These are phyloP conservation scores for Aegilops bicornis DNA, from an alignment of 176 grass and related monocot species.

Conservation along the genomic window DNA sequence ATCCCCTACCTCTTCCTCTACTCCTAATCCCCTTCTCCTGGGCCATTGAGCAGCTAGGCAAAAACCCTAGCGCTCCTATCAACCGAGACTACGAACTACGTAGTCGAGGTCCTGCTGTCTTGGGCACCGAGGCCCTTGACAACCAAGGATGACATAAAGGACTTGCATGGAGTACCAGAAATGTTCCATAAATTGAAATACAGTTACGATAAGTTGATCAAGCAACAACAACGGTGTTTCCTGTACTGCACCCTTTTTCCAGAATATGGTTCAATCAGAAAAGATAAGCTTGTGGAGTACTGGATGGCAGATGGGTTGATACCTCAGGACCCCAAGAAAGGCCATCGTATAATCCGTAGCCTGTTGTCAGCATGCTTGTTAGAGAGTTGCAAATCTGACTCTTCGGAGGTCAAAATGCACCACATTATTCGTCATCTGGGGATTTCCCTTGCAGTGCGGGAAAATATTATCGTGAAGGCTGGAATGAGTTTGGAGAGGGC, in stretches of 20 bases:
- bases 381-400: conserved; percentile 32
- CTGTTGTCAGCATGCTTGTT: conserved; percentile 45
- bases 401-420: conserved; percentile 53
- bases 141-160: conserved; percentile 6
- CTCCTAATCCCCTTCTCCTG: no score
- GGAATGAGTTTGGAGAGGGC: conserved; percentile 38
- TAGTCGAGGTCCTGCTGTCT: no score
- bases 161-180: conserved; percentile 31
- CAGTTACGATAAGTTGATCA: conserved; percentile 46
- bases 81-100: no score
- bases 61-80: no score
- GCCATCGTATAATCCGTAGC: conserved; percentile 31
- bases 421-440: conserved; percentile 50
- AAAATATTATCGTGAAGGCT: conserved; percentile 39
- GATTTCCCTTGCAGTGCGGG: neutral
- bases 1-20: no score
- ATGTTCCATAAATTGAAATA: conserved; percentile 50
- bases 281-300: conserved; percentile 53
- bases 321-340: conserved; percentile 23
- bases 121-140: no score
- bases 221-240: conserved; percentile 37
- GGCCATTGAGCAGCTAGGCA: no score
- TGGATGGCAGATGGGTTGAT: conserved; percentile 64
- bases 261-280: conserved; percentile 48
- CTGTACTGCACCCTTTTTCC: conserved; percentile 63